Conservation (phyloP, 2,329 filamentous ascomycete species). For the Blastomyces silverae region DNA sequence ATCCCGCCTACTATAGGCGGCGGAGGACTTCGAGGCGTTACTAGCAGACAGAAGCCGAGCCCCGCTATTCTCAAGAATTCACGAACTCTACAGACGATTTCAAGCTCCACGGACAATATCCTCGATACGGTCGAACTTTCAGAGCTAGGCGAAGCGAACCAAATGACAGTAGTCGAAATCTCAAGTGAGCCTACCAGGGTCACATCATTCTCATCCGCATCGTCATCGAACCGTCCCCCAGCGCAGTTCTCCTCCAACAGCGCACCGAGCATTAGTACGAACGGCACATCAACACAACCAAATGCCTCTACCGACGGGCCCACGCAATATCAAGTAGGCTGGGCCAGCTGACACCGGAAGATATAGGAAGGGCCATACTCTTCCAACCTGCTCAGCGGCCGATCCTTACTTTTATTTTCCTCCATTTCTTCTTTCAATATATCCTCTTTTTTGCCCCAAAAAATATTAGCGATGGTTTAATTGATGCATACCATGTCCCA, state of each 20-base stretch:
- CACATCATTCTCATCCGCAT: conserved; percentile 1
- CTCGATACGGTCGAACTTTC: background rate
- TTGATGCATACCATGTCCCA: background rate
- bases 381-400: background rate
- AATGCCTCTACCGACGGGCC: background rate
- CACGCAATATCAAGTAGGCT: background rate
- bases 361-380: background rate
- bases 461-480: background rate
- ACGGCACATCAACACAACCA: background rate
- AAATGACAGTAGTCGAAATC: conserved; percentile 4
- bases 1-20: background rate
- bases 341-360: background rate
- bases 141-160: background rate
- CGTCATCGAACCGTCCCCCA: background rate
- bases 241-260: background rate
- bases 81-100: background rate
- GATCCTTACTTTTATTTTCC: background rate
- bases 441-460: background rate
- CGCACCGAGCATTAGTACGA: conserved; percentile 1
- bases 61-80: background rate
- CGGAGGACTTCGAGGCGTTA: background rate
- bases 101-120: background rate
- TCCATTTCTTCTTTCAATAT: background rate
- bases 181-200: conserved; percentile 6
- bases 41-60: background rate